phyloP scores from a whole-genome alignment of 257 asterid genomes.

The Solanum raphanifolium region DNA sequence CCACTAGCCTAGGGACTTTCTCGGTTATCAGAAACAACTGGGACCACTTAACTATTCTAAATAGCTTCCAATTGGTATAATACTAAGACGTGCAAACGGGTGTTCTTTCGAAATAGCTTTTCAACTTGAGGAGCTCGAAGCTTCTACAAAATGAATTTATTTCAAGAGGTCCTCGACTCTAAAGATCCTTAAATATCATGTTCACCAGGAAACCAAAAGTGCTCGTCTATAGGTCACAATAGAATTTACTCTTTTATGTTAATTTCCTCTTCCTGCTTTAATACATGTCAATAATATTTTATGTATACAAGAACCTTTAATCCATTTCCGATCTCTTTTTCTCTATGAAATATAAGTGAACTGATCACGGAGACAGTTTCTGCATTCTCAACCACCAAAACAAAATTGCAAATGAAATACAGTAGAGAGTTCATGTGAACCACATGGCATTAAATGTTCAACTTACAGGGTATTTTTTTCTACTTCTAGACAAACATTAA shows the following conservation, averaged over 20 bases:
- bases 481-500: neutral
- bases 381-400: neutral
- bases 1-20: neutral
- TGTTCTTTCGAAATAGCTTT: neutral
- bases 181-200: neutral
- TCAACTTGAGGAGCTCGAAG: neutral
- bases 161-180: neutral
- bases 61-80: neutral
- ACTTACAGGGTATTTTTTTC: neutral
- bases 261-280: neutral
- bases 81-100: neutral
- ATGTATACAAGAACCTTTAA: neutral
- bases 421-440: neutral
- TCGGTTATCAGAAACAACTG: neutral
- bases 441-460: neutral
- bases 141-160: neutral
- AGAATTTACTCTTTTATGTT: no score
- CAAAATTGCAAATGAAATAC: neutral
- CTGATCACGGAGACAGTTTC: neutral
- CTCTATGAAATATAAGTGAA: neutral
- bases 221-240: neutral
- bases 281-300: neutral
- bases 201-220: neutral
- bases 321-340: neutral
- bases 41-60: neutral